Percentiles rank a stretch among this genome's conserved stretches.
Evolutionary conservation across 148 eudicot species (phyloP).

Genomic region (Diospyros lotus): DNA sequence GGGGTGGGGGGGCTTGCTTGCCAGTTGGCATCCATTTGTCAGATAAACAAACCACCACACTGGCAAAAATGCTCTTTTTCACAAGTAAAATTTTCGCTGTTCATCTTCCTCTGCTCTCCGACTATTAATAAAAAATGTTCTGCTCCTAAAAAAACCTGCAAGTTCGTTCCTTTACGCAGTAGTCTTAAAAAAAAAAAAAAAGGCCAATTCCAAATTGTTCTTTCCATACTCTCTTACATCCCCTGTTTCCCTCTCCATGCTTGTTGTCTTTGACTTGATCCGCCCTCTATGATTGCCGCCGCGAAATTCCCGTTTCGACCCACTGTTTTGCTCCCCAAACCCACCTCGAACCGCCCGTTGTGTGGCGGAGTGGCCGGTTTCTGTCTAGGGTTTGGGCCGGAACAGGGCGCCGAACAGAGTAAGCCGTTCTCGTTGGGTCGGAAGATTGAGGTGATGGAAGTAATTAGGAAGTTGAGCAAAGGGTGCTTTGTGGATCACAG

Average conservation of each 20-base stretch:
- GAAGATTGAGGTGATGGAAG: slow-evolving; percentile 29
- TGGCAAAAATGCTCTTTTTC: too few relatives aligned
- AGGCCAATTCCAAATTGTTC: too few relatives aligned
- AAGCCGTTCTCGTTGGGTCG: slow-evolving; percentile 16
- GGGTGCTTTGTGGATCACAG: slow-evolving; percentile 41
- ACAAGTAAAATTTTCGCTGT: too few relatives aligned
- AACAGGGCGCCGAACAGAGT: slow-evolving; percentile 6
- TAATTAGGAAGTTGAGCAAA: slow-evolving; percentile 36
- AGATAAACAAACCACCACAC: too few relatives aligned
- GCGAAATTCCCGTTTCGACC: slow-evolving; percentile 12
- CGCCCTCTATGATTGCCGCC: slow-evolving; percentile 31
- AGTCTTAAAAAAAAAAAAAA: too few relatives aligned
- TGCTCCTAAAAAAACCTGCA: too few relatives aligned
- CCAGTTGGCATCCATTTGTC: too few relatives aligned
- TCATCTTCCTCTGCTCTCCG: too few relatives aligned
- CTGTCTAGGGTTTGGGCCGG: slow-evolving; percentile 18
- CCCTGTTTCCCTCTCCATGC: not conserved
- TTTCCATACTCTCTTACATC: too few relatives aligned
- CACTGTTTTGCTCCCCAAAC: slow-evolving; percentile 15
- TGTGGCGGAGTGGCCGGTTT: slow-evolving; percentile 3
- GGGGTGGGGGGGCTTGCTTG: too few relatives aligned
- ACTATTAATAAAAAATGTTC: too few relatives aligned
- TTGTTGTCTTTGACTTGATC: not conserved
- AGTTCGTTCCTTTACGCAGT: too few relatives aligned
- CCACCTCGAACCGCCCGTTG: slow-evolving; percentile 19